Base-by-base conservation (phyloP, 495 filamentous ascomycete species). In the Hamigera avellanea region DNA sequence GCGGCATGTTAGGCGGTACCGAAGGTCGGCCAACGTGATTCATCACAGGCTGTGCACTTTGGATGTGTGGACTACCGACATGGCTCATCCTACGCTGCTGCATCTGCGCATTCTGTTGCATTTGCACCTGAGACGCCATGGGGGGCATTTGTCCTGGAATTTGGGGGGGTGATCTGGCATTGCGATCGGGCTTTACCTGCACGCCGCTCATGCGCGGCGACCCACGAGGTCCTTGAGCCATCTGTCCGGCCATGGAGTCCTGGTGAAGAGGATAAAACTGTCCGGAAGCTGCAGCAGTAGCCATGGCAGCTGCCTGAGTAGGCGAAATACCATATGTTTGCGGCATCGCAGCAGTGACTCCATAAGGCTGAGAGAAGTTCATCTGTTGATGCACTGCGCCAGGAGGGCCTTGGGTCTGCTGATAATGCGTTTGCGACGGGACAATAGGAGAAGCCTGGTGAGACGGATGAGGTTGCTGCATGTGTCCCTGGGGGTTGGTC, bases 301-400 rank as follows among this genome's bases (percentile, higher is more conserved):
- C 70, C 67, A 73, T 74, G 6, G 70, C 70, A 37, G 69, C 69
- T 10, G 68, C 67, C 45, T 72, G 67, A 2, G 59, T 63, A n/a
- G 67, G 54, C 19, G 69, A 70, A 36, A 72, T 67, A 8, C 63
- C 66, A 39, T 71, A 72, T 14, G 44, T 42, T 36, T 67, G 64
- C 4, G 61, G 61, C 64, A 74, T 73, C 14, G 57, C 56, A 0
- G 63, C 33, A 8, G 66, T 42, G 19, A 70, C 67, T 13, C 61
- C 66, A 39, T 72, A 72, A 6, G 65, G 49, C 40, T 67, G 70
- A 12, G 70, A 61, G 41, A 73, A 74, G 33, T 55, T 70, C 57
- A 73, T 67, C 39, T 59, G 64, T 43, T 67, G 67, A 41, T 70
- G 66, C 17, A 69, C 61, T 8, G 55, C 44, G 15, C 70, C 67